Conservation (phyloP, 2,329 filamentous ascomycete species). For the Ceratocystis diversiconidia region DNA sequence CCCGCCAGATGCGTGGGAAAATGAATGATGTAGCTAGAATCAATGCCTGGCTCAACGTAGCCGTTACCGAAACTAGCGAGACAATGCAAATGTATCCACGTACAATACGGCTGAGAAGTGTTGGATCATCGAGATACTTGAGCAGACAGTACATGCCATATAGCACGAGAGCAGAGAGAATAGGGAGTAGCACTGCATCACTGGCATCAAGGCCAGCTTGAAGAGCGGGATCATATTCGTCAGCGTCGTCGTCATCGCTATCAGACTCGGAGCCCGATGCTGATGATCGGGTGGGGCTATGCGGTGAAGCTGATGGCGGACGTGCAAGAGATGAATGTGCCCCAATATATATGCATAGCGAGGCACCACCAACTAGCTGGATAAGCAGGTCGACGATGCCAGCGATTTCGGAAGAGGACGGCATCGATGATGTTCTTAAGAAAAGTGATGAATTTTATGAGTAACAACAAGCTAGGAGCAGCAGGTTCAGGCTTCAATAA, state of each 20-base stretch:
- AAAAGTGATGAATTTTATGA: neutral
- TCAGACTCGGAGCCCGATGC: slow-evolving; percentile 22
- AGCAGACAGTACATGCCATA: slow-evolving; percentile 74
- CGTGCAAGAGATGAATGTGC: slow-evolving; percentile 74
- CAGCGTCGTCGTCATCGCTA: slow-evolving; percentile 31
- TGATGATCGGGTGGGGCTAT: slow-evolving; percentile 22
- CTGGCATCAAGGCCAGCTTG: slow-evolving; percentile 33
- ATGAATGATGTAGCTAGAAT: slow-evolving; percentile 50
- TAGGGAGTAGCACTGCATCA: slow-evolving; percentile 73
- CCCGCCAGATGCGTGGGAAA: slow-evolving; percentile 58
- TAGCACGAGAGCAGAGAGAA: slow-evolving; percentile 60
- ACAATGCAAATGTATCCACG: slow-evolving; percentile 71
- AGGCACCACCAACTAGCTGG: slow-evolving; percentile 46
- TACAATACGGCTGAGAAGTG: slow-evolving; percentile 67
- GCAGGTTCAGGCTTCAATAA: neutral
- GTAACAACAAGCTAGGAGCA: neutral
- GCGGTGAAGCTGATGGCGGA: slow-evolving; percentile 61
- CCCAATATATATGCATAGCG: slow-evolving; percentile 73
- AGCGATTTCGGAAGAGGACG: neutral
- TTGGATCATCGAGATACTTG: slow-evolving; percentile 72
- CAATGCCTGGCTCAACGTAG: slow-evolving; percentile 58
- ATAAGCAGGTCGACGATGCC: slow-evolving; percentile 12
- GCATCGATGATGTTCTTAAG: neutral
- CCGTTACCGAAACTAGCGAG: slow-evolving; percentile 61
- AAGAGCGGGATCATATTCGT: slow-evolving; percentile 38